A percentile compares a stretch with the other conserved stretches of the same genome.
phyloP scores from a whole-genome alignment of 768 basidiomycete genomes.

The Collybia sordida region DNA sequence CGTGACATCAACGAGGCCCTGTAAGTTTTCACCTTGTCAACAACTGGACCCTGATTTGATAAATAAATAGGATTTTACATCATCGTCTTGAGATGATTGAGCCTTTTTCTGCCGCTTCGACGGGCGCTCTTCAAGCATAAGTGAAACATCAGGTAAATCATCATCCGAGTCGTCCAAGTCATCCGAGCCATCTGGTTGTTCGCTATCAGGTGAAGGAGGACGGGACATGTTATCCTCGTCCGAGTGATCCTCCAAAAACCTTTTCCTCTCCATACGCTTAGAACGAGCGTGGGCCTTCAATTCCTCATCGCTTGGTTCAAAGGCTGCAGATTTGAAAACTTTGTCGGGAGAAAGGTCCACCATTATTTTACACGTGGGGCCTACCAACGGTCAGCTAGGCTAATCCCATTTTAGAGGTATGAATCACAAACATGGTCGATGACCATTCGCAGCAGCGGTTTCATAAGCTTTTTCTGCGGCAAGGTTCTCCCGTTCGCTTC shows the following conservation, averaged over 20 bases:
- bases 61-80: conserved; percentile 3
- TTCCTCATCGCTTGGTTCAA: conserved; percentile 67
- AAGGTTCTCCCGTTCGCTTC: conserved; percentile 54
- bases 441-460: conserved; percentile 53
- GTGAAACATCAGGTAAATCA: conserved; percentile 49
- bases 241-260: conserved; percentile 3
- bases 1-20: conserved; percentile 23
- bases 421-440: conserved; percentile 51
- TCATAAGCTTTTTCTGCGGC: conserved; percentile 58
- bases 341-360: conserved; percentile 48
- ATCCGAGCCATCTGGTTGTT: conserved; percentile 27
- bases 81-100: conserved; percentile 12
- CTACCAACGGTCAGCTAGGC: conserved; percentile 25
- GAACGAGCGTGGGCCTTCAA: conserved; percentile 39
- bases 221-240: conserved; percentile 20
- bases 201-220: conserved; percentile 25
- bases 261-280: conserved; percentile 26
- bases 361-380: conserved; percentile 70
- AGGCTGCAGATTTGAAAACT: conserved; percentile 64
- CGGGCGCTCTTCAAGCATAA: conserved; percentile 32
- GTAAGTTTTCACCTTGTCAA: conserved; percentile 5
- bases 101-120: conserved; percentile 35
- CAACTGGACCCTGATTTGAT: neutral
- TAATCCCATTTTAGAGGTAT: neutral
- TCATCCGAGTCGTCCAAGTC: conserved; percentile 46